Conservation (phyloP, 129 eudicot species). For the Dittrichia graveolens region DNA sequence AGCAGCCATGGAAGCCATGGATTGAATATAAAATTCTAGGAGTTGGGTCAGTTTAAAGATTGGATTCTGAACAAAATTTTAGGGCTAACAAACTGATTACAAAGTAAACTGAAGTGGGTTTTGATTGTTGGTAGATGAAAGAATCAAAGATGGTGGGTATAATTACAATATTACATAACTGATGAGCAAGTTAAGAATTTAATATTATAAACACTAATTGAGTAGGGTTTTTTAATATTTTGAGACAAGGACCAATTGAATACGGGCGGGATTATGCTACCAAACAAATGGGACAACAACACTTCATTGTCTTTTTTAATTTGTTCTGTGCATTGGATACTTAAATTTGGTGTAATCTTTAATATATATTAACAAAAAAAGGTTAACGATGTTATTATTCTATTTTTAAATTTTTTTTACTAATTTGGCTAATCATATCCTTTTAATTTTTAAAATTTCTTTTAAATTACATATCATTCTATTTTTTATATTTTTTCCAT, state of each 20-base stretch:
- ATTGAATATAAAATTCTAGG: neutral
- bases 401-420: too few species aligned
- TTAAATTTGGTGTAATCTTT: neutral
- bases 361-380: neutral
- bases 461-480: too few species aligned
- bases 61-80: neutral
- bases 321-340: neutral
- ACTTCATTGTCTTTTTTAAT: neutral
- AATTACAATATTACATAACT: too few species aligned
- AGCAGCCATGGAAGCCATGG: constrained; percentile 31
- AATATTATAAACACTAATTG: constrained; percentile 9
- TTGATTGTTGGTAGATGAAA: constrained; percentile 2
- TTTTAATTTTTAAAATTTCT: too few species aligned
- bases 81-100: neutral
- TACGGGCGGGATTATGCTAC: constrained; percentile 29
- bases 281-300: constrained; percentile 33
- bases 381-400: too few species aligned
- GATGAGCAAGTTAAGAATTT: neutral
- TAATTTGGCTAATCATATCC: too few species aligned
- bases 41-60: constrained; percentile 6
- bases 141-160: constrained; percentile 30
- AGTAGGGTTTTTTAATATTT: neutral
- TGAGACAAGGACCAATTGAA: constrained; percentile 20
- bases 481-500: too few species aligned
- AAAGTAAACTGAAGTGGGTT: constrained; percentile 8